phyloP scores from a whole-genome alignment of 306 rosid genomes.

The Cicer bijugum region DNA sequence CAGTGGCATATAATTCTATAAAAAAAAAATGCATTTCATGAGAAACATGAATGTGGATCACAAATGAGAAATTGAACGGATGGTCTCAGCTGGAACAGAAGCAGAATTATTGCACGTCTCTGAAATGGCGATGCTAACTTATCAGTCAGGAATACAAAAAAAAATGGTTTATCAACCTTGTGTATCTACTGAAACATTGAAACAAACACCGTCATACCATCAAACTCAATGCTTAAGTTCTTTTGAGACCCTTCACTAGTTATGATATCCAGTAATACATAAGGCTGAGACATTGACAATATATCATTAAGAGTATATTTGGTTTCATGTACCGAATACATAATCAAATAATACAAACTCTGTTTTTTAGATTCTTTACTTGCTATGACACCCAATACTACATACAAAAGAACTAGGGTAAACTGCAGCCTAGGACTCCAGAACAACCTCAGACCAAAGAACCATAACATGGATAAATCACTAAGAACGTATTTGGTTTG shows the following conservation, averaged over 20 bases:
- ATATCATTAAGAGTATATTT: background rate
- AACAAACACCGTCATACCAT: constrained; percentile 1
- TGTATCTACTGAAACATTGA: constrained; percentile 1
- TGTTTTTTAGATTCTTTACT: constrained; percentile 1
- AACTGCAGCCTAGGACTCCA: constrained; percentile 28
- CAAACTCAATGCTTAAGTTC: background rate
- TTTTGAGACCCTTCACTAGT: background rate
- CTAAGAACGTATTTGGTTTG: background rate
- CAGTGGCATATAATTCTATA: background rate
- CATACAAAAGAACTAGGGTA: constrained; percentile 17
- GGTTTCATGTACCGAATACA: background rate
- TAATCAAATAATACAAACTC: background rate
- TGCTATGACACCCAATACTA: background rate
- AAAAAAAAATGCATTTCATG: constrained; percentile 17
- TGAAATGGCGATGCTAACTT: constrained; percentile 19
- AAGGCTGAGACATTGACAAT: background rate
- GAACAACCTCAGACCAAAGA: constrained; percentile 27
- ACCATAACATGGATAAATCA: constrained; percentile 11
- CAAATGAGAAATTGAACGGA: constrained; percentile 2
- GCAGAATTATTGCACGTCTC: constrained; percentile 6
- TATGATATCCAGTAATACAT: background rate
- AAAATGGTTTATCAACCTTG: background rate
- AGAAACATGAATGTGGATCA: constrained; percentile 7
- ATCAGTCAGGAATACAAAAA: background rate
- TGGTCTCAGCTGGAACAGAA: constrained; percentile 3